Percentiles rank a stretch among this genome's conserved stretches.
These are phyloP conservation scores for Graphilbum fragrans DNA, from an alignment of 2,329 filamentous ascomycete genomes.

Conservation along the genomic window DNA sequence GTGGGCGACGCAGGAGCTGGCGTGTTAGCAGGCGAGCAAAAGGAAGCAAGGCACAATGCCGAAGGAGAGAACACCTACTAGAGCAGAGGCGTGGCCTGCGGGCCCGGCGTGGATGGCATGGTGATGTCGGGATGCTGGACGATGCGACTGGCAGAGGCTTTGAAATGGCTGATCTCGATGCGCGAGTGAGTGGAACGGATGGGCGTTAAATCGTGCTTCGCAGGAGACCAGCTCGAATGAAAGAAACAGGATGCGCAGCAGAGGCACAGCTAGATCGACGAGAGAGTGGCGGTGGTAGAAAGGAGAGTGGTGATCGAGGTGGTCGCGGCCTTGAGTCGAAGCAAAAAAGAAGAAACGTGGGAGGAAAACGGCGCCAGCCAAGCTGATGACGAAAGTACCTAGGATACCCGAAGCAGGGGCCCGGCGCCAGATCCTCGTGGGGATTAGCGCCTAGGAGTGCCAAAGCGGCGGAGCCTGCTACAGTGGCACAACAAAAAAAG, in stretches of 20 bases:
- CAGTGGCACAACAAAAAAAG: too few relatives aligned
- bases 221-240: neutral
- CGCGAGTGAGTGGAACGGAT: too few relatives aligned
- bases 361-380: too few relatives aligned
- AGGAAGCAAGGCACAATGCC: constrained; percentile 1
- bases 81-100: constrained; percentile 10
- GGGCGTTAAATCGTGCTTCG: too few relatives aligned
- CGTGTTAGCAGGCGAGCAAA: neutral
- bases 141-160: neutral
- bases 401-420: too few relatives aligned
- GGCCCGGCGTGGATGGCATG: constrained; percentile 4
- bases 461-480: too few relatives aligned
- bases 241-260: neutral
- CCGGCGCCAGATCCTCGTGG: too few relatives aligned
- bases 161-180: too few relatives aligned
- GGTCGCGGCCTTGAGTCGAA: too few relatives aligned
- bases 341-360: too few relatives aligned
- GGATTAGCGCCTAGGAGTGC: too few relatives aligned
- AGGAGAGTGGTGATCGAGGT: neutral
- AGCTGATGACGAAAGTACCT: too few relatives aligned
- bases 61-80: constrained; percentile 7
- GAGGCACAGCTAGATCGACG: neutral
- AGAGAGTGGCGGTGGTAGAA: neutral
- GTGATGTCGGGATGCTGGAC: neutral
- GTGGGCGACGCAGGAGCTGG: constrained; percentile 85